phyloP scores from a whole-genome alignment of 257 asterid genomes.

The Ilex asprella region DNA sequence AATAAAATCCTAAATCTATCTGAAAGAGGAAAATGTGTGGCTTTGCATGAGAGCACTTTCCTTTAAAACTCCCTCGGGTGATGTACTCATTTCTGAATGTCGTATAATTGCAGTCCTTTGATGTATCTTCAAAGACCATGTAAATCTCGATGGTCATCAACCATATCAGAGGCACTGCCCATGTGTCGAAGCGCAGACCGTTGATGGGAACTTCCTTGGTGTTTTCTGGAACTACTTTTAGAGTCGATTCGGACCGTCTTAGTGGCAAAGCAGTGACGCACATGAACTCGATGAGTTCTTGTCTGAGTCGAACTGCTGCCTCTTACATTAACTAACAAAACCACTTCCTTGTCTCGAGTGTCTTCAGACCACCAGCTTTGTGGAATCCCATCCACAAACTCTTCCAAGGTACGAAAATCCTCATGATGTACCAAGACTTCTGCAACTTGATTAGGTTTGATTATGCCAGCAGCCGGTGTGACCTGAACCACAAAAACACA shows the following conservation, averaged over 20 bases:
- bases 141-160: constrained; percentile 12
- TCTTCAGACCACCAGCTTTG: constrained; percentile 87
- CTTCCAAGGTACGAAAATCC: constrained; percentile 52
- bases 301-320: constrained; percentile 47
- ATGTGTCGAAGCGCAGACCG: constrained; percentile 17
- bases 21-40: no score
- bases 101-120: no score
- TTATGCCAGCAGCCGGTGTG: constrained; percentile 59
- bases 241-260: constrained; percentile 20
- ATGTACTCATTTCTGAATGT: no score
- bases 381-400: constrained; percentile 51
- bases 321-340: constrained; percentile 45
- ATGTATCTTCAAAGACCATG: not conserved
- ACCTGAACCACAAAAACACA: constrained; percentile 35
- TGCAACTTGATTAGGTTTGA: constrained; percentile 46
- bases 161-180: constrained; percentile 9
- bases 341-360: constrained; percentile 59
- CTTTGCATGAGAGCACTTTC: no score
- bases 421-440: constrained; percentile 59
- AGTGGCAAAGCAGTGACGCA: constrained; percentile 36
- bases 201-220: constrained; percentile 31
- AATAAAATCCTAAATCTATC: no score
- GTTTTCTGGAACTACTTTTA: constrained; percentile 33
- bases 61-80: no score
- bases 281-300: constrained; percentile 39